A percentile compares a stretch with the other conserved stretches of the same genome.
These are phyloP conservation scores for Pythium chondricola DNA, from an alignment of 352 stramenopile species.

Conservation along the genomic window DNA sequence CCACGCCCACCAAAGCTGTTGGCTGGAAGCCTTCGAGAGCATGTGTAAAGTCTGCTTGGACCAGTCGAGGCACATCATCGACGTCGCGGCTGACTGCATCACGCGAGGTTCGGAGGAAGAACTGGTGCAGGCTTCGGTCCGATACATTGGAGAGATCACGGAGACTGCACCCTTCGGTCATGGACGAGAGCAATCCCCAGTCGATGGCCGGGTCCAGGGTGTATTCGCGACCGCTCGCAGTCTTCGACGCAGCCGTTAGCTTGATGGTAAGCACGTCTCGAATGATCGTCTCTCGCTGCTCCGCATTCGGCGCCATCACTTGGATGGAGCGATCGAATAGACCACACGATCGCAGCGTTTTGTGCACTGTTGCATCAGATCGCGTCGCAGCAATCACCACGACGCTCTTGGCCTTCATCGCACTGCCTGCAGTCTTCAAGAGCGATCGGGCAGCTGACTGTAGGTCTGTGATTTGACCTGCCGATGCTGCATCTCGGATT, in stretches of 20 bases:
- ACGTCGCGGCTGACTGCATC: background rate
- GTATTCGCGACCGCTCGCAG: slow-evolving; percentile 16
- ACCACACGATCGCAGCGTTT: slow-evolving; percentile 45
- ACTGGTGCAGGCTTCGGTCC: slow-evolving; percentile 61
- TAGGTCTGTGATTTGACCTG: slow-evolving; percentile 7
- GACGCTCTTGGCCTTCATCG: slow-evolving; percentile 65
- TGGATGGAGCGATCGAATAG: slow-evolving; percentile 68
- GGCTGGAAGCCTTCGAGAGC: slow-evolving; percentile 77
- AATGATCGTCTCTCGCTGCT: slow-evolving; percentile 58
- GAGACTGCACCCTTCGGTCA: slow-evolving; percentile 79
- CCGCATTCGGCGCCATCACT: slow-evolving; percentile 51
- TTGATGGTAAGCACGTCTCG: slow-evolving; percentile 51
- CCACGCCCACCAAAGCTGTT: slow-evolving; percentile 68
- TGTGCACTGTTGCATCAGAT: slow-evolving; percentile 65
- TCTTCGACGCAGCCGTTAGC: slow-evolving; percentile 20
- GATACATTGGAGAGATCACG: slow-evolving; percentile 68
- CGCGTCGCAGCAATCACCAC: slow-evolving; percentile 48
- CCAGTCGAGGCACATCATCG: slow-evolving; percentile 13
- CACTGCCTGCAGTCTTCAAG: slow-evolving; percentile 35
- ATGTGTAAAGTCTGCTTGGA: slow-evolving; percentile 67
- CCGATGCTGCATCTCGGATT: slow-evolving; percentile 2
- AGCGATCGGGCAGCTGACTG: slow-evolving; percentile 25
- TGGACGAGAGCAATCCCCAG: slow-evolving; percentile 45
- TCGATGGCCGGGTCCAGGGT: slow-evolving; percentile 52
- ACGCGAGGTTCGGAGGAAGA: slow-evolving; percentile 35